Percentiles rank a stretch among this genome's conserved stretches.
Conservation (phyloP, 2,329 filamentous ascomycete species). For the Fusarium virguliforme region DNA sequence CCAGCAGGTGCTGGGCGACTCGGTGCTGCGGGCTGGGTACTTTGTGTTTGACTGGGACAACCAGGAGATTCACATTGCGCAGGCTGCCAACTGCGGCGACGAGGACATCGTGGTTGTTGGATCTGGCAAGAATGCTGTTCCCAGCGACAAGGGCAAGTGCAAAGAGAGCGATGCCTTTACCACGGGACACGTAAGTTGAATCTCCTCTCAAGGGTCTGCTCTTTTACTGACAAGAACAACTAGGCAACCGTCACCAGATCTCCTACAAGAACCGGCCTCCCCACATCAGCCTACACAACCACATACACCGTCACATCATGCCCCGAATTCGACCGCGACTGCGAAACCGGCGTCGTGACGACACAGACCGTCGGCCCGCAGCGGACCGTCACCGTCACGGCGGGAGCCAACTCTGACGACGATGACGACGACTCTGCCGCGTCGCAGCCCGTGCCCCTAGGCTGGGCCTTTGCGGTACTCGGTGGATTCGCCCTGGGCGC, state of each 20-base stretch:
- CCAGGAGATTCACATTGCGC: slow-evolving; percentile 59
- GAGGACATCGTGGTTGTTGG: slow-evolving; percentile 58
- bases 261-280: slow-evolving; percentile 24
- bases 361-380: slow-evolving; percentile 47
- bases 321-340: slow-evolving; percentile 43
- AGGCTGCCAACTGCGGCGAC: slow-evolving; percentile 60
- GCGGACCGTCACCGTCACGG: slow-evolving; percentile 45
- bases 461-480: slow-evolving; percentile 40
- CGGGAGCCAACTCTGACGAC: slow-evolving; percentile 25
- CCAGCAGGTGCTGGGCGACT: slow-evolving; percentile 63
- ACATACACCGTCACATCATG: slow-evolving; percentile 52
- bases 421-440: slow-evolving; percentile 42
- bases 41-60: slow-evolving; percentile 66
- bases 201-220: background rate
- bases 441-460: slow-evolving; percentile 32
- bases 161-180: slow-evolving; percentile 50
- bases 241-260: slow-evolving; percentile 29
- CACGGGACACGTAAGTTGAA: slow-evolving; percentile 24
- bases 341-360: slow-evolving; percentile 48
- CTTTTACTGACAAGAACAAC: slow-evolving; percentile 5
- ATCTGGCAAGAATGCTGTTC: slow-evolving; percentile 54
- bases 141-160: slow-evolving; percentile 57
- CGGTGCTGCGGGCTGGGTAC: slow-evolving; percentile 62
- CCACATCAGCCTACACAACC: slow-evolving; percentile 46
- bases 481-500: slow-evolving; percentile 46